Base-by-base conservation (phyloP, 1,284 basidiomycete species). In the Ganoderma lucidum region DNA sequence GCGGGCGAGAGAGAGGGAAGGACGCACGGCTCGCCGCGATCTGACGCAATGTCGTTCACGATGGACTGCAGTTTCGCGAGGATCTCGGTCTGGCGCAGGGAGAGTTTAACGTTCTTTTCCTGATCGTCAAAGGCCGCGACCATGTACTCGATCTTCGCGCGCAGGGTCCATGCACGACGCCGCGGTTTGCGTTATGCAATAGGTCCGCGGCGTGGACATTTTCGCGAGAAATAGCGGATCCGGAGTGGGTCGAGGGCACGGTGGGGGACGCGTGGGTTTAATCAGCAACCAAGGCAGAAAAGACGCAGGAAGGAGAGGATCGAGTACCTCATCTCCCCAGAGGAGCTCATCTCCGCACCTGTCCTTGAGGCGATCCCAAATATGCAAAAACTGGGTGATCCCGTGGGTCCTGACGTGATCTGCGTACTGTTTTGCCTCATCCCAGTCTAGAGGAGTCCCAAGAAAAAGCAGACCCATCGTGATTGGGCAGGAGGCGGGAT, bases 241-340 rank as follows among this genome's bases (percentile, higher is more conserved):
- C 56, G 56, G 56, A 59, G 56, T 19, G 56, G 56, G 35, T 59
- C 30, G 60, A 42, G 60, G 67, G 51, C 45, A 62, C 48, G 44
- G 58, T 35, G 19, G 32, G 23, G 14, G 51, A 62, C 66, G 63
- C 62, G 66, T 69, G 71, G 8, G 63, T 64, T 69, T 75, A 14
- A 68, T 71, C 48, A 66, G 35, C n/a, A 62, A 59, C 45, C 2
- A 28, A 28, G 10, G 48, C 48, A 51, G 48, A 30, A 61, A 67
- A 45, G 19, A 14, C 23, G 41, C 55, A 64, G 58, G 70, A 73
- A 73, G n/a, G 15, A 8, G 12, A 30, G 6, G 37, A 44, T 59
- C 23, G 71, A 64, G 60, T 77, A 96, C 96, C 91, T 99, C 98
- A 78, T 99, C 98, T 39, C 98, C 98, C 98, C 98, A 99, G n/a